These are phyloP conservation scores for Colletotrichum spaethianum DNA, from an alignment of 2,329 filamentous ascomycete genomes.

Conservation along the genomic window DNA sequence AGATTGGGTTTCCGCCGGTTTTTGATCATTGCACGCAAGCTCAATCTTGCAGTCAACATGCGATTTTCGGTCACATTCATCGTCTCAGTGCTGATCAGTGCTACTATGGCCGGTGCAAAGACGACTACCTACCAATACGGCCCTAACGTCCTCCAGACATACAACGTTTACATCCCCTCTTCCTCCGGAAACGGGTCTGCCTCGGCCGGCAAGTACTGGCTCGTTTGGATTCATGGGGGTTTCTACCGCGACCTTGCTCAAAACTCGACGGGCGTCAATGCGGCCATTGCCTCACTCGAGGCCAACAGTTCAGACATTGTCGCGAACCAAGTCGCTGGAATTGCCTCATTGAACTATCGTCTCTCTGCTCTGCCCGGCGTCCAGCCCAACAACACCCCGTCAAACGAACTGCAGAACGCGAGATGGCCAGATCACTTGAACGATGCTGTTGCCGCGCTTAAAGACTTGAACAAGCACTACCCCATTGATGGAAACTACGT, in stretches of 20 bases:
- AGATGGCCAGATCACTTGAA: conserved; percentile 33
- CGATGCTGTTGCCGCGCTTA: conserved; percentile 26
- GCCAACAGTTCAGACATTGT: conserved; percentile 16
- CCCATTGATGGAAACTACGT: conserved; percentile 25
- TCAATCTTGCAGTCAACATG: neutral
- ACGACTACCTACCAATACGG: conserved; percentile 31
- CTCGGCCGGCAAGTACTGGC: conserved; percentile 26
- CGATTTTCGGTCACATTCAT: neutral
- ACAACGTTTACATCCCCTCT: conserved; percentile 22
- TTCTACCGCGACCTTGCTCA: conserved; percentile 37
- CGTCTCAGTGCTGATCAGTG: neutral
- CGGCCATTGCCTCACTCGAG: conserved; percentile 25
- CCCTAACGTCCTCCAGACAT: conserved; percentile 25
- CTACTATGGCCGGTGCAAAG: conserved; percentile 15
- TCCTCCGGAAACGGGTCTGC: neutral
- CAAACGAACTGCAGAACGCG: conserved; percentile 26
- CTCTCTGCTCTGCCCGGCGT: conserved; percentile 34
- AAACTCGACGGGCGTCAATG: conserved; percentile 22
- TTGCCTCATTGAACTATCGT: conserved; percentile 31
- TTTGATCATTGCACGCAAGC: neutral
- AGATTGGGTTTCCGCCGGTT: neutral
- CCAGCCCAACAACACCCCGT: conserved; percentile 28
- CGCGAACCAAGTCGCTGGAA: conserved; percentile 10
- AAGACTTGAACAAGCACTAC: conserved; percentile 20
- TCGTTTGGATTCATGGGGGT: conserved; percentile 30